Percentiles rank a stretch among this genome's conserved stretches.
Conservation (phyloP, 768 basidiomycete genomes). For the Leccinum variicolor region DNA sequence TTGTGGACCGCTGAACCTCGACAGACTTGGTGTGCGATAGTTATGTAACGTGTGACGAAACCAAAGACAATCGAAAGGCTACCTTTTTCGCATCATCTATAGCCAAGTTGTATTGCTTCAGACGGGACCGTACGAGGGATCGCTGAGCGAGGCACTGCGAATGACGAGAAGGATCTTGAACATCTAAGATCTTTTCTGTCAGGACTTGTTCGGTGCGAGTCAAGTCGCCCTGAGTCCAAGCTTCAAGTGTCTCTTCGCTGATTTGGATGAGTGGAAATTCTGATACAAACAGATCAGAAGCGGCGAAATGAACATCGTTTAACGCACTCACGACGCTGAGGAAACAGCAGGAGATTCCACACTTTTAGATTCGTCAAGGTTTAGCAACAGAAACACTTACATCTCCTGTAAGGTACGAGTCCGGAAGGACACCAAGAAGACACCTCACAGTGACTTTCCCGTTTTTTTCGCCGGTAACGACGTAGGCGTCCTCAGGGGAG, state of each 20-base stretch:
- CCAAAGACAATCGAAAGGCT: accelerated
- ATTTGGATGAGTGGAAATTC: background rate
- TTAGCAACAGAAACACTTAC: background rate
- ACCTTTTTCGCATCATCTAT: conserved; percentile 7
- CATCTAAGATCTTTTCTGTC: background rate
- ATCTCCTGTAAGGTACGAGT: background rate
- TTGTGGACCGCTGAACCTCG: background rate
- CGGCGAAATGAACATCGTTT: accelerated
- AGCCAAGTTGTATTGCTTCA: background rate
- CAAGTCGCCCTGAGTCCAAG: background rate
- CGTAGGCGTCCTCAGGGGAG: background rate
- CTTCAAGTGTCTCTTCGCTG: background rate
- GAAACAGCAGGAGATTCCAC: too few relatives aligned
- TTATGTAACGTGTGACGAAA: background rate
- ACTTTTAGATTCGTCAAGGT: background rate
- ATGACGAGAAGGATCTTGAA: background rate
- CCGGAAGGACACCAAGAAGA: background rate
- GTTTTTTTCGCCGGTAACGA: background rate
- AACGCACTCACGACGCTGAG: background rate
- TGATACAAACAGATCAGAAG: background rate
- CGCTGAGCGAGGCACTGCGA: conserved; percentile 1
- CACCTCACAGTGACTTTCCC: background rate
- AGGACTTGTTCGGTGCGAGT: background rate
- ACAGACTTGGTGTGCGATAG: background rate
- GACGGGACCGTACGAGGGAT: background rate